Conservation (phyloP, 495 filamentous ascomycete species). For the Hypoxylon lienhwacheense region DNA sequence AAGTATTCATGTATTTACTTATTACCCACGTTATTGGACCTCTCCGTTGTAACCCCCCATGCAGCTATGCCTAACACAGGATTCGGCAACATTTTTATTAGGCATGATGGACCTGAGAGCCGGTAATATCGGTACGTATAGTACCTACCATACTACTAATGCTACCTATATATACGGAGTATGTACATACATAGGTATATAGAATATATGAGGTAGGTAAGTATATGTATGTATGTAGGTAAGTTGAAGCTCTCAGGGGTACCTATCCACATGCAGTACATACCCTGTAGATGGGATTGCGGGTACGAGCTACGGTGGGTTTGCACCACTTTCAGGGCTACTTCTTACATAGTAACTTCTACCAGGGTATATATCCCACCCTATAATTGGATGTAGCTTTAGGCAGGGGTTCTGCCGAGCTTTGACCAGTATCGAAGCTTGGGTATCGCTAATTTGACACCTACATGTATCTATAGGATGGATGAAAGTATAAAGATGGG, state of each 20-base stretch:
- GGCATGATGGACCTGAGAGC: conserved; percentile 34
- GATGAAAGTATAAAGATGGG: conserved; percentile 1
- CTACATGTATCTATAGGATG: conserved; percentile 9
- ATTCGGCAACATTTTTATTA: conserved; percentile 34
- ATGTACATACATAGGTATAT: too few species aligned
- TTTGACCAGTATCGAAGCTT: too few species aligned
- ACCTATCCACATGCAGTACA: too few species aligned
- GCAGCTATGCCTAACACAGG: conserved; percentile 37
- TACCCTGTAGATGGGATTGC: neutral
- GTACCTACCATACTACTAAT: too few species aligned
- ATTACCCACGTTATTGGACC: conserved; percentile 38
- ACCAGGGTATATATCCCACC: too few species aligned
- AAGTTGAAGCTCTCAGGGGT: too few species aligned
- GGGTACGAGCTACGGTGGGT: conserved; percentile 8
- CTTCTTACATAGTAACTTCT: too few species aligned
- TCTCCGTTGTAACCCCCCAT: conserved; percentile 31
- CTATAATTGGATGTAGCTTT: too few species aligned
- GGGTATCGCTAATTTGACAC: conserved; percentile 29
- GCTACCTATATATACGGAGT: neutral
- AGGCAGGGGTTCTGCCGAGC: too few species aligned
- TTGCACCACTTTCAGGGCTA: conserved; percentile 9
- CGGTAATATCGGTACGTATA: conserved; percentile 26
- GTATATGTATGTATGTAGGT: too few species aligned
- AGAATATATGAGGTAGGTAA: too few species aligned
- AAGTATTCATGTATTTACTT: conserved; percentile 32